Percentiles rank a stretch among this genome's conserved stretches.
phyloP scores from a whole-genome alignment of 2,329 filamentous ascomycete genomes.

The Byssochlamys sp. region DNA sequence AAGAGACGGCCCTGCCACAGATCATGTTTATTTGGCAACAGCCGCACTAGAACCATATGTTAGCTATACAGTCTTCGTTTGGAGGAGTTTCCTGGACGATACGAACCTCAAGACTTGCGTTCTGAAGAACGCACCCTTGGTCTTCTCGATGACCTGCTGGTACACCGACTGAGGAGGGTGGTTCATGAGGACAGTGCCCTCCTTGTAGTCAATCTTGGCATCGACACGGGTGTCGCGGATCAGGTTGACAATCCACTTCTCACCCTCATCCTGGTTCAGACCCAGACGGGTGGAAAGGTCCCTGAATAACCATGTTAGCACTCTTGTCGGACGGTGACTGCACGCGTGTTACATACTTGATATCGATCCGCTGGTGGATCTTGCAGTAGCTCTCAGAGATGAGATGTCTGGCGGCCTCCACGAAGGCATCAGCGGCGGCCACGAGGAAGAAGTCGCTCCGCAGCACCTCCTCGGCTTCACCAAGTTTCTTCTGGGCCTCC shows the following conservation, averaged over 20 bases:
- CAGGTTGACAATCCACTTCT: constrained; percentile 99
- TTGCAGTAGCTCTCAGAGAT: constrained; percentile 99
- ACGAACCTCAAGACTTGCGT: constrained; percentile 74
- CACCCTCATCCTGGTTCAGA: constrained; percentile 84
- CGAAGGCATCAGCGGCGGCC: constrained; percentile 73
- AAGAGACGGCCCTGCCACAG: constrained; percentile 7
- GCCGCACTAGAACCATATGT: constrained; percentile 30
- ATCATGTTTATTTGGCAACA: constrained; percentile 39
- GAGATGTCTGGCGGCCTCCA: constrained; percentile 86
- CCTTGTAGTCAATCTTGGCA: constrained; percentile 98
- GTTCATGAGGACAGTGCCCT: constrained; percentile 98
- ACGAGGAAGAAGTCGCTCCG: constrained; percentile 92
- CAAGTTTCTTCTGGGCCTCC: constrained; percentile 82
- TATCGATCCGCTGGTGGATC: constrained; percentile 97
- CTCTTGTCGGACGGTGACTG: background rate
- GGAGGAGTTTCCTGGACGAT: background rate
- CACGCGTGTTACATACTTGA: constrained; percentile 51
- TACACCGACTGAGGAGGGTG: constrained; percentile 97
- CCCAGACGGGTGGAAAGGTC: constrained; percentile 87
- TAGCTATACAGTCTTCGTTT: constrained; percentile 4
- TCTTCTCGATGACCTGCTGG: constrained; percentile 98
- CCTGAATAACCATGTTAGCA: constrained; percentile 31
- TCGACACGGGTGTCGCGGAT: constrained; percentile 96
- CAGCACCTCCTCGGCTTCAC: constrained; percentile 80
- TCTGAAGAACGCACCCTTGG: constrained; percentile 96